Evolutionary conservation across 192 early-diverging fungal species (phyloP), one percentile per base, ranked within the genome.

Genomic region (Umbelopsis sp.): DNA sequence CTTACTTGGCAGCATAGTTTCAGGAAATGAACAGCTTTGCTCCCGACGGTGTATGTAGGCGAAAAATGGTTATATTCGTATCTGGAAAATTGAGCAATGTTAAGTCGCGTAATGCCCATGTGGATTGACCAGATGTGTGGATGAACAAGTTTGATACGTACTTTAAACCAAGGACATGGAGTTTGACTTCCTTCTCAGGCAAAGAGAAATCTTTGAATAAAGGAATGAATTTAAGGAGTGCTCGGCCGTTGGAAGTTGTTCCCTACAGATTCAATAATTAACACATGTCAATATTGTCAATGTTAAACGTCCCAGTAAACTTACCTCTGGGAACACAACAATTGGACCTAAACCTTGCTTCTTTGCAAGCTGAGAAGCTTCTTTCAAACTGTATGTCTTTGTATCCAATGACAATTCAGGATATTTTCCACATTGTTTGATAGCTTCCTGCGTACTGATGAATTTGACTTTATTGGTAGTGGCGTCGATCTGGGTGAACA

Each of bases 201-300:
- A 86, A 75, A n/a, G 75, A 76, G 22, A 78, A 79, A 8, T 84
- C 80, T 47, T 88, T 84, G 73, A 95, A 95, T 21, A 95, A 77
- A 4, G 92, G 90, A 24, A 86, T 71, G 34, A 95, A 87, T 72
- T 92, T 91, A 10, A 96, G 81, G 26, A 96, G 76, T 7, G 94
- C 95, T 6, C 91, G 81, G n/a, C 93, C 93, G 77, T 96, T 96
- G 25, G 89, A 89, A 11, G 95, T 95, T 0, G 95, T 94, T 45
- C 88, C 90, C 88, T 89, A 65, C 11, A 45, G 12, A 34, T 4
- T 1, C 24, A 41, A 41, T 20, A 31, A 66, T 22, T 66, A 51
- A 54, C 21, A 32, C 41, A 69, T 26, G 29, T 41, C 4, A 8
- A 24, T 32, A 14, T 20, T 20, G 21, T n/a, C 41, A 10, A 12